Base-by-base conservation (phyloP, 345 rosid species). In the Eucalyptus victrix region DNA sequence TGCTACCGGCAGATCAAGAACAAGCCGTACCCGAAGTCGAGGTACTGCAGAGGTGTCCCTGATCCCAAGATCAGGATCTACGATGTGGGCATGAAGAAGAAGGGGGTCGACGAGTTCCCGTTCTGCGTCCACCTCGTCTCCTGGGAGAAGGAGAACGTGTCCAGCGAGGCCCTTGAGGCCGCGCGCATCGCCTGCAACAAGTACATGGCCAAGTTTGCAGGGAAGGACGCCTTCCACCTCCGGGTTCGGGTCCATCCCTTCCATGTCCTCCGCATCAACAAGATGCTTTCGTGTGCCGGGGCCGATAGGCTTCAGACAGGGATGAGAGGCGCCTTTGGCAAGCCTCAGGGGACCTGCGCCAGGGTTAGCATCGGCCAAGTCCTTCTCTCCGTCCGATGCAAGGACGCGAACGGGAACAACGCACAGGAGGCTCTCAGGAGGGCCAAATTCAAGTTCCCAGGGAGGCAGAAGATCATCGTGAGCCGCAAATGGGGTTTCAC, bases 401-500 rank as follows among this genome's bases (percentile, higher is more conserved):
- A 89, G 89, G 92, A 91, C 72, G 18, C 56, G 14, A 91, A 89
- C 40, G 90, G 89, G 8, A 80, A 76, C 62, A 65, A 90, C 47
- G 91, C 89, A 0, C 91, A 89, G 88, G 90, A 88, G 88, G 87
- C 91, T 44, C 90, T 88, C 28, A 58, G 90, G 50, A 67, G 91
- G 47, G 91, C 91, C 88, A 90, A 90, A 86, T 90, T 90, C 88
- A 90, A 90, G 88, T 90, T 90, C 88, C 91, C 91, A 4, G 91
- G 91, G 45, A 81, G 91, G 53, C 90, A 90, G 86, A 90, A 90
- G 91, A 90, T 90, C 28, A 90, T 90, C 86, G 90, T 90, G n/a
- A 90, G 91, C 90, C 65, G 88, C 72, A 86, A 90, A 53, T 89
- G 90, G 96, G 96, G 95, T 26, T 94, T 94, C 87, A 94, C 95